phyloP scores from a whole-genome alignment of 176 grass and related monocot genomes.

The Avena insularis region DNA sequence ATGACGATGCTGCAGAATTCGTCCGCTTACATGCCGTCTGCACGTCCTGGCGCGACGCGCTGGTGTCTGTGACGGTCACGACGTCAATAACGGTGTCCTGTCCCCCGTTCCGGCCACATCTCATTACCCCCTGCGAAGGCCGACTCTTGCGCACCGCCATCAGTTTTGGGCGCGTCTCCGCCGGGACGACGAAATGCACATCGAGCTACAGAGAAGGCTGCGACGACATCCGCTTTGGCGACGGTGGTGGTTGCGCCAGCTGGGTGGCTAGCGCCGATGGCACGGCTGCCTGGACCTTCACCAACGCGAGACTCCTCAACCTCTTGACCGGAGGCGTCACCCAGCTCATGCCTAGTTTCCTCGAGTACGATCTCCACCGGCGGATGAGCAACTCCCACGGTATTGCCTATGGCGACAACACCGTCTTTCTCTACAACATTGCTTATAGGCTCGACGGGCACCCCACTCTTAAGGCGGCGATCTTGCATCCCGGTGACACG shows the following conservation, averaged over 20 bases:
- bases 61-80: background rate
- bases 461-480: background rate
- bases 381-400: background rate
- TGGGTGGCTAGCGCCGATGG: background rate
- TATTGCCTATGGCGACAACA: background rate
- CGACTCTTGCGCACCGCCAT: too few relatives aligned
- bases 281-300: background rate
- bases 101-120: too few relatives aligned
- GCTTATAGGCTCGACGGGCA: background rate
- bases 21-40: background rate
- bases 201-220: background rate
- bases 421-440: background rate
- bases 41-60: background rate
- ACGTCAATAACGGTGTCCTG: background rate
- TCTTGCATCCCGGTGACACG: background rate
- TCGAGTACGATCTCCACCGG: background rate
- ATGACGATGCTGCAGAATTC: background rate
- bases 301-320: background rate
- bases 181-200: background rate
- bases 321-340: background rate
- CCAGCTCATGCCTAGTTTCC: background rate
- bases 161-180: too few relatives aligned
- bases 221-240: too few relatives aligned
- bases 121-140: too few relatives aligned
- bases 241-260: background rate